These are phyloP conservation scores for Pythium brachiatum DNA, from an alignment of 352 stramenopile species.

Conservation along the genomic window DNA sequence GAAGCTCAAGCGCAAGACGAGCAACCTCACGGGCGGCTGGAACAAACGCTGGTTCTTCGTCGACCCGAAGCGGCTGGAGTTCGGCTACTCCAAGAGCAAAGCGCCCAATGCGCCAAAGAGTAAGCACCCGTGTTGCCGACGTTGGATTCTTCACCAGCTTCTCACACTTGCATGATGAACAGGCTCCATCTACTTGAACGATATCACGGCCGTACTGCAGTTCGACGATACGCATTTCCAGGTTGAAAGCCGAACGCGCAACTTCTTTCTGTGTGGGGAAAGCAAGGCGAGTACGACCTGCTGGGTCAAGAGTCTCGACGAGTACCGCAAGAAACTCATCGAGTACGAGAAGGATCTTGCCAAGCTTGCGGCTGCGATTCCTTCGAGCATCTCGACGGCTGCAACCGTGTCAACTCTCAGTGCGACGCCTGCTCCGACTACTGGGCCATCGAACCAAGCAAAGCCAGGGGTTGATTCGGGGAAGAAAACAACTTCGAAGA, in stretches of 20 bases:
- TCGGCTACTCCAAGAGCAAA: slow-evolving; percentile 66
- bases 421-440: background rate
- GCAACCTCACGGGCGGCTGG: slow-evolving; percentile 70
- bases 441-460: slow-evolving; percentile 8
- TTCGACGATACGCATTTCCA: slow-evolving; percentile 87
- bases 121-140: slow-evolving; percentile 25
- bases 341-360: slow-evolving; percentile 72
- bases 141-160: background rate
- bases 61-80: slow-evolving; percentile 67
- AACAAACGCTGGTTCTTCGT: slow-evolving; percentile 89
- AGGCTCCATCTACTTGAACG: slow-evolving; percentile 84
- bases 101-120: slow-evolving; percentile 39
- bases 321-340: slow-evolving; percentile 68
- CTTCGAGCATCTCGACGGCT: background rate
- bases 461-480: background rate
- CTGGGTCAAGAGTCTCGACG: slow-evolving; percentile 79
- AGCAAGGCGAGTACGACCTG: slow-evolving; percentile 80
- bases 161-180: background rate
- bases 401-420: background rate
- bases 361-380: slow-evolving; percentile 20
- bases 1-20: slow-evolving; percentile 87
- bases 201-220: slow-evolving; percentile 84
- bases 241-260: slow-evolving; percentile 76
- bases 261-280: slow-evolving; percentile 83
- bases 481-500: slow-evolving; percentile 23